phyloP scores from a whole-genome alignment of 2,329 filamentous ascomycete species.

The Aspergillus thermomutatus region DNA sequence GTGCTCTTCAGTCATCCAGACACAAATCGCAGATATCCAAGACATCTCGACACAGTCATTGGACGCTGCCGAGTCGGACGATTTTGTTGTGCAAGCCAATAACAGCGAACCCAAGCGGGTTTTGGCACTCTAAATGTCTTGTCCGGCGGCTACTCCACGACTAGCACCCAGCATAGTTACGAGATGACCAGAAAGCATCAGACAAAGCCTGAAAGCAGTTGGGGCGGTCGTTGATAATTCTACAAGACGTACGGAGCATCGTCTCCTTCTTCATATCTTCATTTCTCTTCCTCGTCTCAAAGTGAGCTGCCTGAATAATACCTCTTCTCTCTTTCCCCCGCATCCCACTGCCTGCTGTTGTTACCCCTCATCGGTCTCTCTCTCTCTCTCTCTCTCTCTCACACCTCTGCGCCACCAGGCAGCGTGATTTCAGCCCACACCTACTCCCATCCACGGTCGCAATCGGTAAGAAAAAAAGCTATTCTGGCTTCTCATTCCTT shows the following conservation, averaged over 20 bases:
- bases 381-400: neutral
- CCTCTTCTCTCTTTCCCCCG: conserved; percentile 7
- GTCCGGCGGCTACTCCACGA: neutral
- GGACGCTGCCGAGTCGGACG: neutral
- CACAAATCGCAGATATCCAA: neutral
- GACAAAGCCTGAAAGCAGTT: neutral
- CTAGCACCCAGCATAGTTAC: neutral
- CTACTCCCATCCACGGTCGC: neutral
- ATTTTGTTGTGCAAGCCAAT: neutral
- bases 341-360: neutral
- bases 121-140: neutral
- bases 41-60: neutral
- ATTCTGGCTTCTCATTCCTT: conserved; percentile 2
- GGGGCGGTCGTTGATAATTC: neutral
- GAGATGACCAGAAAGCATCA: neutral
- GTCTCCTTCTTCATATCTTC: neutral
- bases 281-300: conserved; percentile 6
- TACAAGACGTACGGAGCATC: neutral
- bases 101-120: neutral
- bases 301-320: neutral
- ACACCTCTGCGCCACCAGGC: neutral
- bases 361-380: neutral
- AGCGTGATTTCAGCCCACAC: neutral
- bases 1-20: too few relatives aligned
- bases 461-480: neutral